Evolutionary conservation across 177 flowering plant genomes (phyloP), one percentile per base, ranked within the genome.

Genomic region (Vitis hybrid): DNA sequence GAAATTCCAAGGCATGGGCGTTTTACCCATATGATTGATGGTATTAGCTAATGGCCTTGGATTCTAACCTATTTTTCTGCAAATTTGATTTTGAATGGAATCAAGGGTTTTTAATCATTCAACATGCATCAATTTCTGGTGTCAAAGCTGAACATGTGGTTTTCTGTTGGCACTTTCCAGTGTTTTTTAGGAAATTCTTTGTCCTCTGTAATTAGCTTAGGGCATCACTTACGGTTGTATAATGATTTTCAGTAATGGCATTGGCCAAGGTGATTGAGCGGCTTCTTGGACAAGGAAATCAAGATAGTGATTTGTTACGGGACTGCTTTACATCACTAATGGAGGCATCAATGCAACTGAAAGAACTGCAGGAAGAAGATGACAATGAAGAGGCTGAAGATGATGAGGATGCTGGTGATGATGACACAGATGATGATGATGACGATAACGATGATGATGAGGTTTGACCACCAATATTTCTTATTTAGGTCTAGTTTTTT

Each of bases 261-360:
- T 74, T 87, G 21, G 79, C 74, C 39, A 82, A 78, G 67, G 78
- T 82, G 56, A 61, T 87, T 77, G 91, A 89, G 74, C 72, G 79
- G 68, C 71, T 84, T 57, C 55, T 77, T 57, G 79, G 15, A 61
- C 45, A 21, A 19, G 77, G 83, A 68, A 79, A 68, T 53, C 64
- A 74, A 51, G 65, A 50, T 2, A 69, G 63, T 66, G 72, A 49
- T 26, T 70, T 84, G 67, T n/a, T 79, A 58, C 73, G 53, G 31
- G 78, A 82, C 7, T 87, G 87, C 76, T 83, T 83, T 68, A 61
- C 56, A 70, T 82, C 87, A 51, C 69, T 89, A 62, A 68, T 87
- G 77, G 90, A 85, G 71, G 80, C 81, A 67, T 74, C 78, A 55
- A 52, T 86, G 59, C 78, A 77, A 49, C 68, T 87, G 74, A 81